Evolutionary conservation across 1,284 basidiomycete genomes (phyloP), one percentile per base, ranked within the genome.

Genomic region (Cutaneotrichosporon dermatis): DNA sequence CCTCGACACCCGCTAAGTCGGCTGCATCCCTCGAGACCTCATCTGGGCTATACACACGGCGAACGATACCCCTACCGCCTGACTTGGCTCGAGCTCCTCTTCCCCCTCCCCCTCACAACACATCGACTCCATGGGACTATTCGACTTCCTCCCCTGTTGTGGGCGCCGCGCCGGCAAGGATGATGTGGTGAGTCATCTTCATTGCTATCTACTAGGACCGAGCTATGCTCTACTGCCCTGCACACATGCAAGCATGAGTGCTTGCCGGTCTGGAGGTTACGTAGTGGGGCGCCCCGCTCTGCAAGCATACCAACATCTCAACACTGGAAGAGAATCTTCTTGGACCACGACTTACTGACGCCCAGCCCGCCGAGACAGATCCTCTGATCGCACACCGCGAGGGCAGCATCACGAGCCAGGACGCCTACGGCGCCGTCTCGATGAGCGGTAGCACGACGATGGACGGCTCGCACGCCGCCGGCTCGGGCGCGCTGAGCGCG

Each of bases 71-170:
- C 25, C 25, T 25, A 25, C 25, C 25, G 25, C 25, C 25, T 25
- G 25, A 25, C 25, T 25, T 25, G 25, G 25, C 9, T 12, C 8
- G 39, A 40, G 39, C 39, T 40, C 43, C n/a, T 16, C 15, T 44
- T 15, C 9, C 12, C 43, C 6, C 13, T 44, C 43, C 41, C 25
- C 40, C 25, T 15, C 41, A 42, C 51, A n/a, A 13, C 41, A 42
- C 34, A 25, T 3, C 6, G 42, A 8, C 25, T 43, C 5, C 12
- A 62, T 62, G 61, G 61, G 61, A 15, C 11, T 62, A 4, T 54
- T 62, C 51, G 57, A 62, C 61, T 57, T 56, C 35, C 54, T 62
- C 44, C 56, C 55, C 7, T 59, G 57, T 46, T 62, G 61, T 33
- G 51, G 61, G n/a, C 39, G 46, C n/a, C 37, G 61, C 8, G 10